Evolutionary conservation across 2,329 filamentous ascomycete species (phyloP).

Genomic region (Stemphylium lycopersici): DNA sequence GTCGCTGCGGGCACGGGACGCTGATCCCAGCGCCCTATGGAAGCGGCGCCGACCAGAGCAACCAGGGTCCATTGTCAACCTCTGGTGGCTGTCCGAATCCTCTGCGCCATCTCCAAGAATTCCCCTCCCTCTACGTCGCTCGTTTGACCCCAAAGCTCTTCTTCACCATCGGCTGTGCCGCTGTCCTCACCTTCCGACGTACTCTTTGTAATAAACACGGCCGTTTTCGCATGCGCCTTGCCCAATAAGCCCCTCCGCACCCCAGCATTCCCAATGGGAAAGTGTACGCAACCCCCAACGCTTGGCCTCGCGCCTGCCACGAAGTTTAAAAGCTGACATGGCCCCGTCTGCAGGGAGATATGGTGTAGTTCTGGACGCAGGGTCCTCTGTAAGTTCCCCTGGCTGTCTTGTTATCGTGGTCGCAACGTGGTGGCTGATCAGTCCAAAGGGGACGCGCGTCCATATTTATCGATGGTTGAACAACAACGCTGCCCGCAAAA

Average conservation of each 20-base stretch:
- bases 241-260: constrained; percentile 21
- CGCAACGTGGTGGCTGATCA: constrained; percentile 24
- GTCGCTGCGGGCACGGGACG: constrained; percentile 15
- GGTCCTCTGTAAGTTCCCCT: constrained; percentile 73
- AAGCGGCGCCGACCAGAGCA: constrained; percentile 14
- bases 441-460: constrained; percentile 75
- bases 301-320: constrained; percentile 11
- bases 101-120: neutral
- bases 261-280: constrained; percentile 47
- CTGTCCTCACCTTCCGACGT: constrained; percentile 2
- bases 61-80: constrained; percentile 18
- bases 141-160: constrained; percentile 21
- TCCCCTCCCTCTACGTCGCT: constrained; percentile 30
- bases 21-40: constrained; percentile 19
- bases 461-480: constrained; percentile 96
- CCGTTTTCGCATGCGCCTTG: constrained; percentile 36
- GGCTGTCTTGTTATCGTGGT: neutral
- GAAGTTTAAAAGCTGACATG: constrained; percentile 27
- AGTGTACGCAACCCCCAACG: constrained; percentile 45
- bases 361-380: constrained; percentile 95
- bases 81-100: constrained; percentile 6
- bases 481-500: constrained; percentile 67
- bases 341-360: constrained; percentile 64
- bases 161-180: constrained; percentile 14
- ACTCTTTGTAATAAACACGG: constrained; percentile 5